These are phyloP conservation scores for Centella asiatica DNA, from an alignment of 129 eudicot species.

Conservation along the genomic window DNA sequence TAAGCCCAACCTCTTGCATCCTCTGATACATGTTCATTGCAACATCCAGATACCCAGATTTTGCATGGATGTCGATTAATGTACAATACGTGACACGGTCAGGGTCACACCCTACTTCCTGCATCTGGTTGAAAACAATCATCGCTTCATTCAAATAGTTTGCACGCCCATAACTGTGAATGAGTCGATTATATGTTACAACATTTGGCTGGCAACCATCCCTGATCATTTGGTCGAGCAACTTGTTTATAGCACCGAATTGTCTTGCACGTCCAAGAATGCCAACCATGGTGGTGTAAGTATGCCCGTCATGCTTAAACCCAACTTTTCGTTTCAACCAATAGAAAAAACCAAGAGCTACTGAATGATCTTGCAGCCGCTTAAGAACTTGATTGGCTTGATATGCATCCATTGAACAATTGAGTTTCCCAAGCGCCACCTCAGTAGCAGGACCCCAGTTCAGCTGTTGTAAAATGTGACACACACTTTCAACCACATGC, in stretches of 20 bases:
- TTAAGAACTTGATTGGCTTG: constrained; percentile 96
- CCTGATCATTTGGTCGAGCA: constrained; percentile 78
- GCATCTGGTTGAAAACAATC: constrained; percentile 75
- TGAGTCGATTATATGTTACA: constrained; percentile 90
- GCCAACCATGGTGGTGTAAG: constrained; percentile 98
- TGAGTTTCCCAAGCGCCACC: constrained; percentile 61
- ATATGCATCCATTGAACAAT: constrained; percentile 62
- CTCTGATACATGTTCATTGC: constrained; percentile 83
- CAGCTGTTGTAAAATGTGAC: constrained; percentile 44
- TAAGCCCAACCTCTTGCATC: constrained; percentile 96
- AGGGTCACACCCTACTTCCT: constrained; percentile 64
- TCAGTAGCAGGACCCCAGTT: constrained; percentile 83
- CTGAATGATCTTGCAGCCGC: constrained; percentile 66
- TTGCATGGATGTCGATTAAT: constrained; percentile 95
- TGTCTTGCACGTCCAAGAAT: constrained; percentile 88
- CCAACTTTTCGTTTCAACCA: constrained; percentile 74
- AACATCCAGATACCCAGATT: constrained; percentile 90
- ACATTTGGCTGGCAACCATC: constrained; percentile 87
- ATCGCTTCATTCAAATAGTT: constrained; percentile 79
- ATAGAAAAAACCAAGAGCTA: constrained; percentile 76
- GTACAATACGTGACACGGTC: constrained; percentile 98
- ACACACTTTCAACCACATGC: constrained; percentile 50
- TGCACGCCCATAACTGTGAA: constrained; percentile 94
- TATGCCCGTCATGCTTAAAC: constrained; percentile 93
- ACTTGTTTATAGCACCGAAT: constrained; percentile 59